A percentile compares a stretch with the other conserved stretches of the same genome.
Evolutionary conservation across 768 basidiomycete species (phyloP).

Genomic region (Tubosaeta sp.): DNA sequence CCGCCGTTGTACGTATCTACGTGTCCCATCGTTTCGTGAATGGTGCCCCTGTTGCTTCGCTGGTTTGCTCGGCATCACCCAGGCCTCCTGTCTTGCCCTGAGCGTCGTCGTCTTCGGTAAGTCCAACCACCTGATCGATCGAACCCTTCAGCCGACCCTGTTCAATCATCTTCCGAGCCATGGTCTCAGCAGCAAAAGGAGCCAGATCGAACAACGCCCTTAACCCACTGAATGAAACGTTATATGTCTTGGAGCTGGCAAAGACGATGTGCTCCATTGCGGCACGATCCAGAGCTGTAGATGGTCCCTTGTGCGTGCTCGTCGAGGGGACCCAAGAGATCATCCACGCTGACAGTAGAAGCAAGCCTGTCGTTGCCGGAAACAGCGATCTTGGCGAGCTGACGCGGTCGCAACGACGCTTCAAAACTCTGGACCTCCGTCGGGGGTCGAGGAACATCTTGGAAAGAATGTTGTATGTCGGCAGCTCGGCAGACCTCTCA

Average conservation of each 20-base stretch:
- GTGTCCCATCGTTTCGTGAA: constrained; percentile 96
- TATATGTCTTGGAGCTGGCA: constrained; percentile 95
- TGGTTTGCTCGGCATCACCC: constrained; percentile 81
- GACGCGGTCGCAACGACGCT: constrained; percentile 81
- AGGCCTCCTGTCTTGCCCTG: constrained; percentile 93
- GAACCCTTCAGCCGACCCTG: constrained; percentile 90
- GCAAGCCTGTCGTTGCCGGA: constrained; percentile 80
- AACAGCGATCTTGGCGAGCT: constrained; percentile 86
- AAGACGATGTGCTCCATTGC: constrained; percentile 99
- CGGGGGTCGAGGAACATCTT: constrained; percentile 97
- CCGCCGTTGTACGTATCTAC: constrained; percentile 84
- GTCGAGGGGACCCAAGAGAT: constrained; percentile 48
- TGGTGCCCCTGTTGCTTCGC: constrained; percentile 82
- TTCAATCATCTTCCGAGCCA: constrained; percentile 98
- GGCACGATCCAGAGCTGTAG: constrained; percentile 95
- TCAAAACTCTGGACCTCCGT: constrained; percentile 90
- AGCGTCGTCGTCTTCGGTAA: constrained; percentile 92
- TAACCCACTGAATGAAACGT: constrained; percentile 93
- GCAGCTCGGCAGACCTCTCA: constrained; percentile 77
- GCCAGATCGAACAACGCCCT: constrained; percentile 87
- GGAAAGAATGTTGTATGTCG: constrained; percentile 83
- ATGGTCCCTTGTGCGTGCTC: constrained; percentile 84
- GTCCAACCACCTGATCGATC: constrained; percentile 92
- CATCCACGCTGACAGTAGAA: constrained; percentile 57
- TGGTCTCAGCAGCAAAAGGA: constrained; percentile 90